Base-by-base conservation (phyloP, 2,329 filamentous ascomycete species). In the Periconia digitata region DNA sequence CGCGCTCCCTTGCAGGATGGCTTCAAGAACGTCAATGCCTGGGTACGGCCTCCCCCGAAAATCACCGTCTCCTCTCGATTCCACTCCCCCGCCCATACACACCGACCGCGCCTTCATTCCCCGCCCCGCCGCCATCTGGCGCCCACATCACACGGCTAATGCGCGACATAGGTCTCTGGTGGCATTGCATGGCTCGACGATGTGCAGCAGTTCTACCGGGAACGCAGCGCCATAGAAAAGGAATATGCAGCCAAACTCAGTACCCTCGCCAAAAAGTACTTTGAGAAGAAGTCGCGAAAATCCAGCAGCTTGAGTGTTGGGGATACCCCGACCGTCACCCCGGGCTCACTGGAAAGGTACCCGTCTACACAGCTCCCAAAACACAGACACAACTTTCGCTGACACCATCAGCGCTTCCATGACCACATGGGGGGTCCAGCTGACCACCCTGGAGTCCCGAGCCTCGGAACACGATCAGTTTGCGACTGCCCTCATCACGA, bases 101-200 rank as follows among this genome's bases (percentile, higher is more conserved):
- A 5, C 27, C 27, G 27, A 32, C 46, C 52, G 50, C 55, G 49
- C 36, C 43, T 22, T 40, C 35, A 32, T 40, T 49, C 47, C 43
- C n/a, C 37, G 22, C 13, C 32, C 16, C 44, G 32, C 23, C 4
- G n/a, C 21, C 38, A 21, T 35, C 47, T 46, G 43, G 42, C 46
- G 21, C 8, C 16, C 6, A 13, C 38, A 29, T 10, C 21, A 13
- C 23, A 51, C 27, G 49, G 52, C 67, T 72, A 49, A 72, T 46
- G 22, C 42, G 43, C 43, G 43, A 41, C 37, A 49, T 44, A 84
- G 81, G 89, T 95, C 48, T 80, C 85, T 55, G 86, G 89, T 71
- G 91, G 92, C 56, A 95, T 99, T 70, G 79, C 83, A 58, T 99
- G 92, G 92, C 85, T 99, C 50, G 92, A 96, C 64, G 94, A 99